A percentile compares a stretch with the other conserved stretches of the same genome.
These are phyloP conservation scores for Plasmodium ovale DNA, from an alignment of 169 alveolate species.

Conservation along the genomic window DNA sequence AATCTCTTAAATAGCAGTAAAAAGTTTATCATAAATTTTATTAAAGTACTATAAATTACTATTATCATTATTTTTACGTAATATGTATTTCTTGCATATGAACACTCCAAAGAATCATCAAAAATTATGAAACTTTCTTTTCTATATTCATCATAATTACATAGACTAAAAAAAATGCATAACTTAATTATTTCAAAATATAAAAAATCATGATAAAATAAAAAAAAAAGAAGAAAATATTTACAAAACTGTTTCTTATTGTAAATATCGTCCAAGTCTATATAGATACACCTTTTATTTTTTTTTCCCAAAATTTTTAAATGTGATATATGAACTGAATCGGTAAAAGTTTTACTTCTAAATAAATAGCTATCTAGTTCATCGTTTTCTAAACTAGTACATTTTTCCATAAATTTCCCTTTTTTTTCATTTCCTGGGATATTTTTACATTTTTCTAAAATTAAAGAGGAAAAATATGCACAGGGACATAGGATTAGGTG, in stretches of 20 bases:
- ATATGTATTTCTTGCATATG: conserved; percentile 13
- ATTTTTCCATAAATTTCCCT: background rate
- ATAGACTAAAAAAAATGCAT: conserved; percentile 56
- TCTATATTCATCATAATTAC: conserved; percentile 72
- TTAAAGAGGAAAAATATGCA: background rate
- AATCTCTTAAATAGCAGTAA: conserved; percentile 25
- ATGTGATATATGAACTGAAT: background rate
- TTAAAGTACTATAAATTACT: conserved; percentile 33
- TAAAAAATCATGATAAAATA: conserved; percentile 58
- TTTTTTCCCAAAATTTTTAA: background rate
- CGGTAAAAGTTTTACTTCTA: background rate
- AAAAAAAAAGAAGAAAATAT: conserved; percentile 22
- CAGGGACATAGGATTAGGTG: too few relatives aligned
- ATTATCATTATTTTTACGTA: conserved; percentile 41
- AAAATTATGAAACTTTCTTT: conserved; percentile 24
- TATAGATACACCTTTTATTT: background rate
- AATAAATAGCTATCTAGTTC: background rate
- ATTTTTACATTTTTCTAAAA: background rate
- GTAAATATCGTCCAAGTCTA: background rate
- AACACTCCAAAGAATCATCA: conserved; percentile 63
- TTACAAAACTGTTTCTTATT: background rate
- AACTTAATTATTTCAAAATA: conserved; percentile 68
- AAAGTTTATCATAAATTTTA: conserved; percentile 47
- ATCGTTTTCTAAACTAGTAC: background rate
- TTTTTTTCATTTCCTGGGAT: background rate